These are phyloP conservation scores for Amanita phalloides DNA, from an alignment of 768 basidiomycete genomes.

Conservation along the genomic window DNA sequence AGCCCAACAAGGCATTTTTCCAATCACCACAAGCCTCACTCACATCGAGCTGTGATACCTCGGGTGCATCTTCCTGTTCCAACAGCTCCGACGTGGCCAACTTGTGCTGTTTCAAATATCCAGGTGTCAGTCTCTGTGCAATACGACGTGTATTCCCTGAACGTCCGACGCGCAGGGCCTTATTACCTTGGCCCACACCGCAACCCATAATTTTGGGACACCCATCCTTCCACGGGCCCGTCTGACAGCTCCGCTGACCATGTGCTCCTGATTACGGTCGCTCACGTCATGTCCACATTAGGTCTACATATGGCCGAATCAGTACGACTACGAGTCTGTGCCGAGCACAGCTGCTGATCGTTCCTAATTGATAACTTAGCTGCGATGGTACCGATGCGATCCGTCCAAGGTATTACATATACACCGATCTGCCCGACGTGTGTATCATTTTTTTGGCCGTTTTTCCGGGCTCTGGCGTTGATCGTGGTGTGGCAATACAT, in stretches of 20 bases:
- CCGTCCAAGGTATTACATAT: conserved; percentile 32
- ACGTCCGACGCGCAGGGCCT: background rate
- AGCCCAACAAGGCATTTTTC: background rate
- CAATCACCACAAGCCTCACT: background rate
- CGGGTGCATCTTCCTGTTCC: background rate
- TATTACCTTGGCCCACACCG: background rate
- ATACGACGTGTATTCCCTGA: background rate
- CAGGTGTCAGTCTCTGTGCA: background rate
- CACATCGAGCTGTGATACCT: background rate
- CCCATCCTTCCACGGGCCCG: conserved; percentile 36
- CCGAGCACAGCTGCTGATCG: background rate
- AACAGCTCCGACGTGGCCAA: background rate
- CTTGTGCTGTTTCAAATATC: conserved; percentile 1
- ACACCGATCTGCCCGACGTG: conserved; percentile 26
- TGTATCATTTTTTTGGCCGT: conserved; percentile 2
- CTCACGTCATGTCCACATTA: background rate
- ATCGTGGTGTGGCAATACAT: background rate
- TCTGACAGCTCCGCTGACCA: conserved; percentile 18
- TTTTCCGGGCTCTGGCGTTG: background rate
- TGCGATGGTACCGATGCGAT: conserved; percentile 43
- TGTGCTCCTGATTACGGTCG: background rate
- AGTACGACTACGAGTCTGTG: background rate
- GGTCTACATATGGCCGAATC: background rate
- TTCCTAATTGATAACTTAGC: conserved; percentile 15
- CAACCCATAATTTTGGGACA: conserved; percentile 42